phyloP scores from a whole-genome alignment of 495 filamentous ascomycete genomes.

The Penicillium crystallinum region DNA sequence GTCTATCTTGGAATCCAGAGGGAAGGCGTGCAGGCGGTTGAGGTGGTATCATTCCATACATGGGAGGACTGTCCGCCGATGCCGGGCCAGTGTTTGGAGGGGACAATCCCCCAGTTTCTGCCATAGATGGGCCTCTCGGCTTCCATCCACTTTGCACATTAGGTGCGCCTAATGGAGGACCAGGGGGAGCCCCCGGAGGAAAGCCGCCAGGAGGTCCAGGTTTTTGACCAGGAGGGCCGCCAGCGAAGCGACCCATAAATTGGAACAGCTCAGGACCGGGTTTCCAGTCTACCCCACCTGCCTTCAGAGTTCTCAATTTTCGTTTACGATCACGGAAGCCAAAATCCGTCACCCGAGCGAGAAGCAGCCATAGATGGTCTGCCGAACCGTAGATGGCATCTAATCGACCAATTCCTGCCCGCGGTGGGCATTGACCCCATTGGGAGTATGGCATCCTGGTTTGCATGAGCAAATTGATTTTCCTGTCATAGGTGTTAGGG shows the following conservation, averaged over 20 bases:
- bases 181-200: conserved; percentile 9
- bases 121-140: conserved; percentile 6
- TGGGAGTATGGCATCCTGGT: conserved; percentile 68
- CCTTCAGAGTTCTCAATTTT: conserved; percentile 55
- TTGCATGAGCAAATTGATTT: conserved; percentile 11
- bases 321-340: conserved; percentile 69
- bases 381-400: conserved; percentile 82
- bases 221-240: conserved; percentile 10
- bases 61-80: conserved; percentile 26
- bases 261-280: conserved; percentile 48
- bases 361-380: conserved; percentile 77
- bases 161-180: conserved; percentile 14
- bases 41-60: conserved; percentile 52
- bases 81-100: conserved; percentile 5
- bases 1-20: conserved; percentile 31
- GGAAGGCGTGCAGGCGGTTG: conserved; percentile 36
- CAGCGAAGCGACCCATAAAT: conserved; percentile 39
- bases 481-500: not conserved
- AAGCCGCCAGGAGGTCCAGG: conserved; percentile 4
- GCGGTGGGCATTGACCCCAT: conserved; percentile 81
- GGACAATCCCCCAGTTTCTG: conserved; percentile 3
- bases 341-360: conserved; percentile 80
- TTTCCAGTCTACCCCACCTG: conserved; percentile 52
- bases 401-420: conserved; percentile 69
- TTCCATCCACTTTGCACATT: conserved; percentile 1